phyloP scores from a whole-genome alignment of 176 grass and related monocot genomes.

The Oryza brachyantha region DNA sequence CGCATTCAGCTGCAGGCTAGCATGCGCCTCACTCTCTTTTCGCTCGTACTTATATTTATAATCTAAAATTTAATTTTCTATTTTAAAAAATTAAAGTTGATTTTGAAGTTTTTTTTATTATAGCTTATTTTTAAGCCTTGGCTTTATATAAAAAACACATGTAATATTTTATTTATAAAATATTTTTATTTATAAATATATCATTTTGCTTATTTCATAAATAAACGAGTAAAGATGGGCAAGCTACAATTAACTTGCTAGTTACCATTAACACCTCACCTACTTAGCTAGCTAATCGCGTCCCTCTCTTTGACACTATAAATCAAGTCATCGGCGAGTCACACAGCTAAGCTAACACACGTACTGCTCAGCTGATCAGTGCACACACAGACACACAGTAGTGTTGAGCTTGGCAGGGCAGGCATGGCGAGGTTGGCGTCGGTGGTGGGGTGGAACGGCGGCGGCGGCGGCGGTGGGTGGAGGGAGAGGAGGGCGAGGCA shows the following conservation, averaged over 20 bases:
- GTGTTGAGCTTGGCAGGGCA: not conserved
- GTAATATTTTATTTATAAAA: too few species aligned
- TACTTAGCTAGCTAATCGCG: constrained; percentile 8
- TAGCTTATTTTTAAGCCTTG: too few species aligned
- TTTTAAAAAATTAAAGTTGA: too few species aligned
- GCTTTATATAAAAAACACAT: too few species aligned
- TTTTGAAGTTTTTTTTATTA: too few species aligned
- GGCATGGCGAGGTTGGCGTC: constrained; percentile 28
- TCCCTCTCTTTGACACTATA: not conserved
- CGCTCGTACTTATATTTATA: too few species aligned
- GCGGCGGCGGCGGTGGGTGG: constrained; percentile 23
- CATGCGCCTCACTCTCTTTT: too few species aligned
- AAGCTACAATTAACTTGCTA: not conserved
- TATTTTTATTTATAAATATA: too few species aligned
- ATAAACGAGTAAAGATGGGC: too few species aligned
- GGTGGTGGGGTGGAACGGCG: constrained; percentile 28
- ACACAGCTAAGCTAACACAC: constrained; percentile 11
- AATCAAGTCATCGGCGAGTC: not conserved
- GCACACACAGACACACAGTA: too few species aligned
- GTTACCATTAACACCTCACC: not conserved
- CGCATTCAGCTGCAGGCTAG: constrained; percentile 12
- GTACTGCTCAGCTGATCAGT: not conserved
- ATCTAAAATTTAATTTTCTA: too few species aligned
- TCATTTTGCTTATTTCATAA: too few species aligned
- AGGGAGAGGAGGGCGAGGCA: constrained; percentile 28